Conservation (phyloP, 305 asterid genomes). For the Fraxinus baroniana region DNA sequence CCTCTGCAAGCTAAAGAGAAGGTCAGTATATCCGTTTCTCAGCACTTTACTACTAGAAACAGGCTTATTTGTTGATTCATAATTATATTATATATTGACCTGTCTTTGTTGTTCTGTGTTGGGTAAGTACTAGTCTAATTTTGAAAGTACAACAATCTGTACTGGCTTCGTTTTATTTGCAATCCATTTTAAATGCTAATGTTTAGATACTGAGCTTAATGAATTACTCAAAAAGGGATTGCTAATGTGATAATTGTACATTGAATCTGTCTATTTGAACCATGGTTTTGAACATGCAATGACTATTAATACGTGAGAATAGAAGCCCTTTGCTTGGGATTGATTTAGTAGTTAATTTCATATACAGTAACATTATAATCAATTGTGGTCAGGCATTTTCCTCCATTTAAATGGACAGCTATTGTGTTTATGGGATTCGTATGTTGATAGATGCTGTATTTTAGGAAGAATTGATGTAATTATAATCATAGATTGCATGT, state of each 20-base stretch:
- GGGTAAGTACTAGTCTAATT: not conserved
- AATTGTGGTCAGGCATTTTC: not conserved
- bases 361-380: not conserved
- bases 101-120: not conserved
- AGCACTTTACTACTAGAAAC: not conserved
- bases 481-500: not conserved
- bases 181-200: not conserved
- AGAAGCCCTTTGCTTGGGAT: not conserved
- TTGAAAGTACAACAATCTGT: not conserved
- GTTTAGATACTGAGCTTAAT: not conserved
- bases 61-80: slow-evolving; percentile 2
- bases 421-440: not conserved
- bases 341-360: not conserved
- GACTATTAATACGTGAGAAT: not conserved
- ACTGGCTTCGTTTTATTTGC: not conserved
- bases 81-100: not conserved
- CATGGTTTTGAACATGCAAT: not conserved
- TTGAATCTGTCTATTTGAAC: not conserved
- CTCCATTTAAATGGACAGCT: not conserved
- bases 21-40: slow-evolving; percentile 22
- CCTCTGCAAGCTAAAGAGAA: slow-evolving; percentile 11
- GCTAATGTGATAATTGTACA: not conserved
- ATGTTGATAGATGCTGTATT: not conserved
- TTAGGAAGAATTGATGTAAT: not conserved
- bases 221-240: not conserved